Conservation (phyloP, 2,329 filamentous ascomycete species). For the Fusarium armeniacum region DNA sequence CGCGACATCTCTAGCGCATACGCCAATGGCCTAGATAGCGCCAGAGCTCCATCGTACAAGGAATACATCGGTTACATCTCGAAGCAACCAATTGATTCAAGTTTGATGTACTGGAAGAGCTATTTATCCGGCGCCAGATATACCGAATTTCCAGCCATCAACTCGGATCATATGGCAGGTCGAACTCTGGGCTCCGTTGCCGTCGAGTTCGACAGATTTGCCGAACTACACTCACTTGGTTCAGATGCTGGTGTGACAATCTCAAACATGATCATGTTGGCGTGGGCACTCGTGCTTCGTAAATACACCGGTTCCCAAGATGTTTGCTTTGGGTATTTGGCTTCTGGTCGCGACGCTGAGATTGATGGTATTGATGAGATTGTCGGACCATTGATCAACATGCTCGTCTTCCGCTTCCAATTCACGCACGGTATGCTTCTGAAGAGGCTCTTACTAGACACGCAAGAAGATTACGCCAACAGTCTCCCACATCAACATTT, state of each 20-base stretch:
- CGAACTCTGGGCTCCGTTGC: slow-evolving; percentile 6
- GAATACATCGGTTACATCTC: slow-evolving; percentile 42
- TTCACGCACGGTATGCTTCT: slow-evolving; percentile 46
- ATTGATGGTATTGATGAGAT: slow-evolving; percentile 39
- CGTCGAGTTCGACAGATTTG: slow-evolving; percentile 21
- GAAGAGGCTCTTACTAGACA: slow-evolving; percentile 56
- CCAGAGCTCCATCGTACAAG: slow-evolving; percentile 29
- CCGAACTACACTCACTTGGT: slow-evolving; percentile 21
- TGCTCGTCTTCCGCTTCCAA: slow-evolving; percentile 66
- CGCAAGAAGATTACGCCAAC: slow-evolving; percentile 29
- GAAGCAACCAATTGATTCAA: slow-evolving; percentile 14
- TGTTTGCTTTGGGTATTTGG: slow-evolving; percentile 63
- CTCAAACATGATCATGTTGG: slow-evolving; percentile 64
- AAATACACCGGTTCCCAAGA: slow-evolving; percentile 62
- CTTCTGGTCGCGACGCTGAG: slow-evolving; percentile 40
- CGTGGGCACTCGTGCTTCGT: slow-evolving; percentile 66
- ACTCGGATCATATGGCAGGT: not conserved
- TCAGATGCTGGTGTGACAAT: slow-evolving; percentile 57
- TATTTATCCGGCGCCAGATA: slow-evolving; percentile 20
- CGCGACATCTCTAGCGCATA: slow-evolving; percentile 52
- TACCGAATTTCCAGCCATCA: slow-evolving; percentile 25
- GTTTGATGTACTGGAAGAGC: slow-evolving; percentile 40
- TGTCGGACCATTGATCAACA: slow-evolving; percentile 57
- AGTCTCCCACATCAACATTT: slow-evolving; percentile 64
- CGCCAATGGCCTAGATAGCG: slow-evolving; percentile 2